A percentile compares a stretch with the other conserved stretches of the same genome.
These are phyloP conservation scores for Flaveria ramosissima DNA, from an alignment of 129 eudicot genomes.

Conservation along the genomic window DNA sequence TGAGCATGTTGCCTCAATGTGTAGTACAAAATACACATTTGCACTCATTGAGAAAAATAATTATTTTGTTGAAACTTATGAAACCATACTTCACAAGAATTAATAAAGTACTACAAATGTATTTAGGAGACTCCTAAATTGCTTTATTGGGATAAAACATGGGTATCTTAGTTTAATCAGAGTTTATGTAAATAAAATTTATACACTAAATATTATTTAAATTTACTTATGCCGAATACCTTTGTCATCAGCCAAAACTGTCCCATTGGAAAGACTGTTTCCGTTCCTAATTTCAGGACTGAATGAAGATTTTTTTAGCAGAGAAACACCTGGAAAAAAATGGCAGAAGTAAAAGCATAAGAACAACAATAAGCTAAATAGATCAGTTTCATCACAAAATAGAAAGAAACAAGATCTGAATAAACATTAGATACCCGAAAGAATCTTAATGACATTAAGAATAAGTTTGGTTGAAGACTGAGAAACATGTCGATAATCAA, in stretches of 20 bases:
- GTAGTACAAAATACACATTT: neutral
- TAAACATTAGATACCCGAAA: slow-evolving; percentile 61
- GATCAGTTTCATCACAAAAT: neutral
- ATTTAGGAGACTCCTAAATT: neutral
- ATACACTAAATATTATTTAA: neutral
- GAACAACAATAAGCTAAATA: slow-evolving; percentile 14
- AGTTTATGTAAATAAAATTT: neutral
- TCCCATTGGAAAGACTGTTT: slow-evolving; percentile 34
- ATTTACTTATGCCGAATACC: slow-evolving; percentile 26
- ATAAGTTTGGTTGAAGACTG: slow-evolving; percentile 65
- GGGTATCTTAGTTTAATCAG: neutral
- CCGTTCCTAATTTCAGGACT: slow-evolving; percentile 42
- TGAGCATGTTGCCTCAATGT: neutral
- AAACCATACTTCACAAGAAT: neutral
- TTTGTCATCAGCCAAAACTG: slow-evolving; percentile 35
- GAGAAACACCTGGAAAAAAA: slow-evolving; percentile 55
- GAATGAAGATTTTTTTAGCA: slow-evolving; percentile 42
- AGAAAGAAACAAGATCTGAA: neutral
- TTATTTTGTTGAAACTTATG: neutral
- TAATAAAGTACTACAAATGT: neutral
- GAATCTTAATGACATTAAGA: slow-evolving; percentile 71
- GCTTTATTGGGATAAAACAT: neutral
- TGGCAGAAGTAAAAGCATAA: neutral
- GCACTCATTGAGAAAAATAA: neutral
- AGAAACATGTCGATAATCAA: slow-evolving; percentile 46